Conservation (phyloP, 2,329 filamentous ascomycete genomes). For the Fusarium sambucinum region DNA sequence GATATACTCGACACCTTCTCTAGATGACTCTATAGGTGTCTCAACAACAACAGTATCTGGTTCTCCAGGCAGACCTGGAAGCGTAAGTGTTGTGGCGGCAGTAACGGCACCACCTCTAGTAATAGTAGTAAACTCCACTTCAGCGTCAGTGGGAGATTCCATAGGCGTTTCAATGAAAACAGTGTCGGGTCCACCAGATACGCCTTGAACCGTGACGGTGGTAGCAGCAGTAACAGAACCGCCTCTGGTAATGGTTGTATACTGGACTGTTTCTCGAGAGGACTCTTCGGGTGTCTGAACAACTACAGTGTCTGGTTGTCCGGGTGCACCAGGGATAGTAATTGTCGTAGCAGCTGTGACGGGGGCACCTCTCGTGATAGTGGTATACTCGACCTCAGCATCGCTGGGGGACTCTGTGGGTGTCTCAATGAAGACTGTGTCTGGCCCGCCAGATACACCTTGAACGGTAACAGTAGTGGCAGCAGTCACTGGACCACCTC, state of each 20-base stretch:
- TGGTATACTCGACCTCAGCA: not conserved
- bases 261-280: not conserved
- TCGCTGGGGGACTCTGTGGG: not conserved
- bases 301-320: not conserved
- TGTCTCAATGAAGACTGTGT: not conserved
- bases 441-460: not conserved
- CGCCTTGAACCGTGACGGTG: not conserved
- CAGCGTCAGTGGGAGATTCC: too few relatives aligned
- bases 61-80: not conserved
- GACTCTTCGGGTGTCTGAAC: conserved; percentile 7
- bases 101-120: conserved; percentile 5
- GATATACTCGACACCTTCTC: not conserved
- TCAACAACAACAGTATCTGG: conserved; percentile 2
- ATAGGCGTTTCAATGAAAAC: conserved; percentile 8
- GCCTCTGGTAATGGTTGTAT: not conserved
- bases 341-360: not conserved
- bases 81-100: not conserved
- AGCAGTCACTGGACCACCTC: not conserved
- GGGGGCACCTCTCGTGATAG: not conserved
- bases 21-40: not conserved
- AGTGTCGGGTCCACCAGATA: conserved; percentile 4
- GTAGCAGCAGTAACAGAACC: not conserved
- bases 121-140: not conserved
- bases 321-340: not conserved
- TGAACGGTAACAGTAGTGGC: conserved; percentile 2